Base-by-base conservation (phyloP, 2,329 filamentous ascomycete genomes). In the Talaromyces sp. region DNA sequence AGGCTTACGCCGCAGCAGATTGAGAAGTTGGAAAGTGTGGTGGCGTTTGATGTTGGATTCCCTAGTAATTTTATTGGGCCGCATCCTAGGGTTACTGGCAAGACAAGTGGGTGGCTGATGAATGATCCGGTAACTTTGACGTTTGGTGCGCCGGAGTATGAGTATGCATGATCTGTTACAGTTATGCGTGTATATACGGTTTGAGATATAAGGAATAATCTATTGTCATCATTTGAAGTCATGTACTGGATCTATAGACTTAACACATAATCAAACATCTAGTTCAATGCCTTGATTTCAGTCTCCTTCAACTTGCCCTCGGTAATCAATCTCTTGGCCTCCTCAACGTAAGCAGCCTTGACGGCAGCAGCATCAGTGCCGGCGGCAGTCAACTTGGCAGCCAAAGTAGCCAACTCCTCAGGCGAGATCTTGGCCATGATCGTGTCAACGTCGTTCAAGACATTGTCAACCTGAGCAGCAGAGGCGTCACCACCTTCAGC, bases 381-480 rank as follows among this genome's bases (percentile, higher is more conserved):
- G 49, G 86, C 87, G 52, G 88, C 87, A 73, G 87, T 89, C 66
- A 99, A 87, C 83, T 94, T 94, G 72, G 83, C 84, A 41, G 93
- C 92, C 66, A 99, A 82, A 24, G 85, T 86, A 47, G 93, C 93
- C 73, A 98, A 87, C 85, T 98, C 93, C 71, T 97, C 94, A 63
- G 90, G 83, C 70, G 97, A 93, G 70, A 97, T 88, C 86, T 94
- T 96, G 80, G 84, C 84, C 81, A 97, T 92, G 67, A 99, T 81
- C 24, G 90, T 82, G 75, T 99, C 96, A 58, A 96, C 91, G 70
- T 97, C 94, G 72, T 86, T 86, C 43, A 98, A 85, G 1, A 95
- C 92, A 37, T 84, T 82, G 74, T 98, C 93, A 70, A 99, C 92
- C 75, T 92, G 87, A 11, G 87, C 82, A 14, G 91, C 84, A n/a